A percentile compares a stretch with the other conserved stretches of the same genome.
Evolutionary conservation across 768 basidiomycete species (phyloP).

Genomic region (Lactifluus subvellereus): DNA sequence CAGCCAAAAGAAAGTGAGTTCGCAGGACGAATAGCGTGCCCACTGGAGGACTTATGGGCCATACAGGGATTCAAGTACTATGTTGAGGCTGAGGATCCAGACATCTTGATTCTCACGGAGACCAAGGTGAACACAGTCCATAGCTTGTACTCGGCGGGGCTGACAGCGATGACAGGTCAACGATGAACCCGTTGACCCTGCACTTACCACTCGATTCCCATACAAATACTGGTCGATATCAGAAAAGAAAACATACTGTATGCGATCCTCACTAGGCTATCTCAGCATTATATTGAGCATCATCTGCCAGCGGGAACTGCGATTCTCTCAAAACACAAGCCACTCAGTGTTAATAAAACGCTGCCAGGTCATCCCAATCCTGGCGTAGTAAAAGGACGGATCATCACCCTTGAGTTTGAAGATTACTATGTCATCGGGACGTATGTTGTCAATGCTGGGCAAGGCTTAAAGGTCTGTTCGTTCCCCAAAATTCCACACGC

Average conservation of each 20-base stretch:
- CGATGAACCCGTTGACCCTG: slow-evolving; percentile 55
- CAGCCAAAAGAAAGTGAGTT: slow-evolving; percentile 66
- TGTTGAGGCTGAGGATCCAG: slow-evolving; percentile 80
- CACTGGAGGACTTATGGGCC: neutral
- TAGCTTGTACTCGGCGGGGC: neutral
- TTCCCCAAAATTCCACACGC: neutral
- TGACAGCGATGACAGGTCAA: slow-evolving; percentile 50
- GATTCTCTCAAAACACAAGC: slow-evolving; percentile 70
- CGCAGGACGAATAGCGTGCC: neutral
- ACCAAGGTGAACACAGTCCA: slow-evolving; percentile 52
- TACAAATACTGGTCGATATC: slow-evolving; percentile 74
- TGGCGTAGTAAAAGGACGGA: slow-evolving; percentile 61
- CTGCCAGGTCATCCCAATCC: slow-evolving; percentile 75
- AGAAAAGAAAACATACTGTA: slow-evolving; percentile 74
- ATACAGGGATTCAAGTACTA: slow-evolving; percentile 73
- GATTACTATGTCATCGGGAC: slow-evolving; percentile 66
- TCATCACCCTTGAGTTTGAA: slow-evolving; percentile 77
- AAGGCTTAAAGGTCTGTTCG: slow-evolving; percentile 49
- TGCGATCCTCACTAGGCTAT: slow-evolving; percentile 22
- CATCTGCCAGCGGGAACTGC: slow-evolving; percentile 63
- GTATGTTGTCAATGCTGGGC: slow-evolving; percentile 82
- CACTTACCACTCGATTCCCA: slow-evolving; percentile 53
- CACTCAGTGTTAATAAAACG: slow-evolving; percentile 54
- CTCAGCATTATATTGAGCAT: neutral
- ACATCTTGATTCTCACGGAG: slow-evolving; percentile 78